phyloP scores from a whole-genome alignment of 2,329 filamentous ascomycete species.

The Cadophora luteo-olivacea region DNA sequence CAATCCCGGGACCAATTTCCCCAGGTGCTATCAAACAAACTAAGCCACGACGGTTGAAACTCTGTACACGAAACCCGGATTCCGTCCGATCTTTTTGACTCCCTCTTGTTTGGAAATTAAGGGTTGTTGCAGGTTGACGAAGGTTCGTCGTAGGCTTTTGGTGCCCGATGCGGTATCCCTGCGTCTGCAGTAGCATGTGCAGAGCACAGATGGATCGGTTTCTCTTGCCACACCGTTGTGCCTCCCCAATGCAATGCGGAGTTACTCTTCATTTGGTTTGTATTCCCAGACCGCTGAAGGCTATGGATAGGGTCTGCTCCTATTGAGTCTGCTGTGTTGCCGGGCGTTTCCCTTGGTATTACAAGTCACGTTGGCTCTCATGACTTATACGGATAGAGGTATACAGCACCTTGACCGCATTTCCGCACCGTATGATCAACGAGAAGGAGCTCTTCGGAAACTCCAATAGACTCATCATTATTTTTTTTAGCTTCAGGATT shows the following conservation, averaged over 20 bases:
- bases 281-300: neutral
- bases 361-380: neutral
- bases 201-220: neutral
- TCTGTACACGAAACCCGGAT: constrained; percentile 1
- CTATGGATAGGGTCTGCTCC: neutral
- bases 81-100: constrained; percentile 14
- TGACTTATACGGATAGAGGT: neutral
- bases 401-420: neutral
- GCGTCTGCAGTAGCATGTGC: neutral
- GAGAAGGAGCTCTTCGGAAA: neutral
- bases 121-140: constrained; percentile 7
- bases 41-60: constrained; percentile 1
- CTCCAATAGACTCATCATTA: neutral
- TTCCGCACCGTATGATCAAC: neutral
- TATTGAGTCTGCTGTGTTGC: neutral
- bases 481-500: neutral
- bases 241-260: neutral
- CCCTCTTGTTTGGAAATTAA: constrained; percentile 1
- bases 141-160: neutral
- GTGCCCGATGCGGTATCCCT: constrained; percentile 1
- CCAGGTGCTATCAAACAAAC: neutral
- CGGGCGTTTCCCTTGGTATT: neutral
- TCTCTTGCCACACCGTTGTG: constrained; percentile 5
- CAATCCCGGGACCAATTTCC: neutral
- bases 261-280: neutral